Evolutionary conservation across 2,329 filamentous ascomycete genomes (phyloP).

Genomic region (Aspergillus sp.): DNA sequence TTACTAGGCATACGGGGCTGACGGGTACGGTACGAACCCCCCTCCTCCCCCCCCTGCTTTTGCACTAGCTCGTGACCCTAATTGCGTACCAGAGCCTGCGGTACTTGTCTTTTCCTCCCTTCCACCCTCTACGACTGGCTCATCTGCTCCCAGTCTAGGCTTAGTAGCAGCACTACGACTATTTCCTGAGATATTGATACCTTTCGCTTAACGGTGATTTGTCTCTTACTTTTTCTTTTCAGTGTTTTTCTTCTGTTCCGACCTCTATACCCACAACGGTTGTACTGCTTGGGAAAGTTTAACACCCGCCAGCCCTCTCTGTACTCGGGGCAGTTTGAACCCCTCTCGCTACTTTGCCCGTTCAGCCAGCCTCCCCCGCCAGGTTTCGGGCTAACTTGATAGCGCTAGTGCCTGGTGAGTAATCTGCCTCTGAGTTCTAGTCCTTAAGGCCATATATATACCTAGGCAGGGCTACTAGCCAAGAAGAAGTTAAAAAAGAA

Average conservation of each 20-base stretch:
- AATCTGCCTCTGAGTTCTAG: not conserved
- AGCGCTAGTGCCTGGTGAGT: conserved; percentile 2
- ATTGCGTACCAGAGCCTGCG: not conserved
- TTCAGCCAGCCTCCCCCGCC: conserved; percentile 4
- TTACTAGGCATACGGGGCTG: not conserved
- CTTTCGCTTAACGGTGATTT: not conserved
- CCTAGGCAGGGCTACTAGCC: not conserved
- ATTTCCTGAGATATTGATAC: not conserved
- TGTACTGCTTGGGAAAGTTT: not conserved
- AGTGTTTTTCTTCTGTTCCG: not conserved
- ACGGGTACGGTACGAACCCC: not conserved
- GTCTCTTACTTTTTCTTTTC: not conserved
- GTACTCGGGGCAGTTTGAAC: not conserved
- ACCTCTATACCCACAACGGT: not conserved
- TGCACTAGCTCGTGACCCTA: conserved; percentile 5
- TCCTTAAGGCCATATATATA: not conserved
- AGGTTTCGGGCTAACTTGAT: not conserved
- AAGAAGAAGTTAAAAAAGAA: not conserved
- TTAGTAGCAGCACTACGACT: not conserved
- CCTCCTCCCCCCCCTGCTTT: conserved; percentile 1
- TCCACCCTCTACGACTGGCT: not conserved
- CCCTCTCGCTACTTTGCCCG: not conserved
- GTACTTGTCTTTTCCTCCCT: conserved; percentile 1
- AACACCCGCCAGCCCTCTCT: not conserved
- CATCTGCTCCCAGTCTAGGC: not conserved